Evolutionary conservation across 805 yeast species (phyloP), one percentile per base, ranked within the genome.

Genomic region (Kodamaea hsintzibuensis): DNA sequence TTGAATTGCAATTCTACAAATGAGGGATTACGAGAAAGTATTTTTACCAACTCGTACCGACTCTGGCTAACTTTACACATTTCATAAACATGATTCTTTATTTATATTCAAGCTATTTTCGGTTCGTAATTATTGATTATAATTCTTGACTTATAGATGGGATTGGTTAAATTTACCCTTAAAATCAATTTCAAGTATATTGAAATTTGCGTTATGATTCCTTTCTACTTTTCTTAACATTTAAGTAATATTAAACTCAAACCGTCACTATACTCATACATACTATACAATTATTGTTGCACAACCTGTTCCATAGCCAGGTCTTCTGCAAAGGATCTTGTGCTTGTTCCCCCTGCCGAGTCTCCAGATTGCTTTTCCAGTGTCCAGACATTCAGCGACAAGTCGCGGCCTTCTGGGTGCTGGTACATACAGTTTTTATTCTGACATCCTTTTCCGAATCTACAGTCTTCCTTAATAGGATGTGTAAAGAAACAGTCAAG

Each of bases 401-500:
- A 56, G 33, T 63, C 61, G 66, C 91, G 80, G n/a, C 90, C 95
- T 54, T 83, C 86, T 12, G 97, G 96, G 70, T 91, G 98, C 62
- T 79, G 80, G 72, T 77, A 91, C 59, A 84, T 68, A 77, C 98
- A 91, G 52, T 78, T 76, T 50, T 77, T 76, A 68, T 89, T 90
- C 61, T 79, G 82, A 73, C 98, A 91, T 57, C 82, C 82, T 54
- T 77, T 77, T 12, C 91, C 96, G 70, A 85, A 91, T 62, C 87
- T 88, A 74, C 98, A 91, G 51, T 80, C 85, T 64, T 87, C 92
- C 58, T 78, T 78, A 40, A 89, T 74, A 42, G 96, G 96, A 69
- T 91, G 98, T 17, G 88, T 79, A 69, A 90, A 91, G 49, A 80
- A 77, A 73, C 98, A 91, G 68, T 91, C 95, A 48, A 83, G 75